Evolutionary conservation across 495 filamentous ascomycete species (phyloP), one percentile per base, ranked within the genome.

Genomic region (Podospora anserina): DNA sequence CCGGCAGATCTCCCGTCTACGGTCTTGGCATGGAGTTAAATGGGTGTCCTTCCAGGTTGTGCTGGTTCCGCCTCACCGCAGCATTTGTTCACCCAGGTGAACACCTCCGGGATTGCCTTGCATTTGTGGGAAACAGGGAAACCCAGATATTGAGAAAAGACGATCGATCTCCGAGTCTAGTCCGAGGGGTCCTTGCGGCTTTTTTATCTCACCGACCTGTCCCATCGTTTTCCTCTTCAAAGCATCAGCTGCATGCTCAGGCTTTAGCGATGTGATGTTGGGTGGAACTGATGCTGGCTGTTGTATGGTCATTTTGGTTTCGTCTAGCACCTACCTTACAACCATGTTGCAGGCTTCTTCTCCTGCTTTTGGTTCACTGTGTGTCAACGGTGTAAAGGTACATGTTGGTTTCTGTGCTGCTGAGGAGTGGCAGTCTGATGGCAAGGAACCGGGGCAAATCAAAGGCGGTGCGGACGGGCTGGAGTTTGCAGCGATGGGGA

Each of bases 1-100:
- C 59, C 66, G 59, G 66, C 60, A 63, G 66, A 68, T 68, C 66
- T 68, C 66, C 66, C 66, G 66, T 39, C 56, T 11, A 59, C 30
- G 4, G 54, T 30, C 59, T 61, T 61, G 59, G 59, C 59, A 28
- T 59, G 19, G 56, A 59, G 56, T 6, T 9, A 4, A 20, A 7
- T 59, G 13, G 26, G 3, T 27, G 19, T 5, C 26, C 18, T 23
- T 59, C 56, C n/a, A 27, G 5, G 19, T 59, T 59, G 19, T 16
- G 56, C 5, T 59, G 56, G 19, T 59, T 15, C 56, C 16, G 18
- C 56, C 56, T 3, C 26, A 6, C 20, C 18, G 27, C 23, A 16
- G 13, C 39, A 49, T 49, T 49, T 49, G 39, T 49, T 18, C 15
- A 11, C 39, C 39, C 5, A 49, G 39, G 39, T 49, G 39, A 49